A percentile compares a stretch with the other conserved stretches of the same genome.
Conservation (phyloP, 148 eudicot genomes). For the Persicaria maculosa region DNA sequence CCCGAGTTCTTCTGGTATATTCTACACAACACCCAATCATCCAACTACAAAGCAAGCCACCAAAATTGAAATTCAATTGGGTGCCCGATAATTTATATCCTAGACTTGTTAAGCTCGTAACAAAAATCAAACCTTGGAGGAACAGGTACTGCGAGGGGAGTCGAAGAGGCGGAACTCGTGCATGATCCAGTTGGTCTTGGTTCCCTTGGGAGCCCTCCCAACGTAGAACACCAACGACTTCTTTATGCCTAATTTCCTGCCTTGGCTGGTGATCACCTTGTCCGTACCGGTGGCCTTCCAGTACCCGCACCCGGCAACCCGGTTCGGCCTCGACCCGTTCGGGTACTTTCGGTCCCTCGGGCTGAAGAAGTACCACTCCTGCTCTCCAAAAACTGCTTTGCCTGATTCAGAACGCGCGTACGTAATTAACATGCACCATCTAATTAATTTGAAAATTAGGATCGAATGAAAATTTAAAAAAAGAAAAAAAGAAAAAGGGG, state of each 20-base stretch:
- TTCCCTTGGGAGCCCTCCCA: constrained; percentile 79
- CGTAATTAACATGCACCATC: neutral
- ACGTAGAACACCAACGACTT: constrained; percentile 72
- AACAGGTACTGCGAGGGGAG: constrained; percentile 12
- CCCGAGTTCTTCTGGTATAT: constrained; percentile 55
- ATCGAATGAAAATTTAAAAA: neutral
- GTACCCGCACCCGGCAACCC: constrained; percentile 73
- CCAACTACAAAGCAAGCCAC: constrained; percentile 33
- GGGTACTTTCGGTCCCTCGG: constrained; percentile 78
- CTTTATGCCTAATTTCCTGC: constrained; percentile 61
- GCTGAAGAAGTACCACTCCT: constrained; percentile 82
- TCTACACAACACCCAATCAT: constrained; percentile 70
- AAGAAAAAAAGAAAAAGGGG: neutral
- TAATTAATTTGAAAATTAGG: neutral
- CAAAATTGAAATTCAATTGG: neutral
- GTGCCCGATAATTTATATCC: too few species aligned
- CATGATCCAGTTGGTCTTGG: constrained; percentile 89
- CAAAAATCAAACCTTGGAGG: neutral
- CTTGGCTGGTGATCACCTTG: constrained; percentile 42
- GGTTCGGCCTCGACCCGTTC: constrained; percentile 71
- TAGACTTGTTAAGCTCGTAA: too few species aligned
- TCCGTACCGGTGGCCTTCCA: constrained; percentile 91
- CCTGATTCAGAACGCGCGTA: constrained; percentile 20
- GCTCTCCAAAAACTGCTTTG: constrained; percentile 67
- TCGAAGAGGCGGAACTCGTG: constrained; percentile 72